phyloP scores from a whole-genome alignment of 1,284 basidiomycete genomes.

The Papiliotrema flavescens region DNA sequence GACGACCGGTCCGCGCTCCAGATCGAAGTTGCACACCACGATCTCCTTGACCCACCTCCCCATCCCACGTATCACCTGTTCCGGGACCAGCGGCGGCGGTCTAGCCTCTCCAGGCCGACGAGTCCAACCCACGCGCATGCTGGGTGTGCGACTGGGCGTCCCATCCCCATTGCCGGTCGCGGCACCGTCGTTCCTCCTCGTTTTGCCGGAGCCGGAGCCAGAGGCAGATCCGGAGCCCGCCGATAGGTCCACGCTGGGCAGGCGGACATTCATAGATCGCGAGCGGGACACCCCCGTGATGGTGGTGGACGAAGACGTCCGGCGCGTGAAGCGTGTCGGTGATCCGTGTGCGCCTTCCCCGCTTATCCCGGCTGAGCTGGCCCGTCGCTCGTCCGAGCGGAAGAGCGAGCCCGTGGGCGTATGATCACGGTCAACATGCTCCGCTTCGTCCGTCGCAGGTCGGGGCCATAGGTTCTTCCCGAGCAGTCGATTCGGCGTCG shows the following conservation, averaged over 20 bases:
- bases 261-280: conserved; percentile 18
- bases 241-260: conserved; percentile 13
- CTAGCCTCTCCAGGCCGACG: conserved; percentile 32
- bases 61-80: conserved; percentile 56
- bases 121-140: conserved; percentile 24
- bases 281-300: conserved; percentile 12
- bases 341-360: neutral
- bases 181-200: neutral
- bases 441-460: neutral
- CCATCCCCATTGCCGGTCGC: neutral
- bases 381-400: neutral
- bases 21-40: conserved; percentile 80
- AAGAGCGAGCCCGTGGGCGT: neutral
- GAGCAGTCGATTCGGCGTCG: conserved; percentile 13
- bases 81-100: conserved; percentile 51
- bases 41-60: conserved; percentile 74
- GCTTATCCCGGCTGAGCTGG: too few species aligned
- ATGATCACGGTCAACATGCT: neutral
- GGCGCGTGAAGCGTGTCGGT: conserved; percentile 4
- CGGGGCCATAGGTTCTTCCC: conserved; percentile 5
- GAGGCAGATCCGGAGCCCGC: neutral
- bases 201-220: neutral
- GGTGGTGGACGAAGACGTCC: conserved; percentile 9
- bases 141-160: conserved; percentile 15
- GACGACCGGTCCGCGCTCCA: conserved; percentile 80